Percentiles rank a stretch among this genome's conserved stretches.
Evolutionary conservation across 371 early-diverging fungal species (phyloP).

Genomic region (Mortierella sp.): DNA sequence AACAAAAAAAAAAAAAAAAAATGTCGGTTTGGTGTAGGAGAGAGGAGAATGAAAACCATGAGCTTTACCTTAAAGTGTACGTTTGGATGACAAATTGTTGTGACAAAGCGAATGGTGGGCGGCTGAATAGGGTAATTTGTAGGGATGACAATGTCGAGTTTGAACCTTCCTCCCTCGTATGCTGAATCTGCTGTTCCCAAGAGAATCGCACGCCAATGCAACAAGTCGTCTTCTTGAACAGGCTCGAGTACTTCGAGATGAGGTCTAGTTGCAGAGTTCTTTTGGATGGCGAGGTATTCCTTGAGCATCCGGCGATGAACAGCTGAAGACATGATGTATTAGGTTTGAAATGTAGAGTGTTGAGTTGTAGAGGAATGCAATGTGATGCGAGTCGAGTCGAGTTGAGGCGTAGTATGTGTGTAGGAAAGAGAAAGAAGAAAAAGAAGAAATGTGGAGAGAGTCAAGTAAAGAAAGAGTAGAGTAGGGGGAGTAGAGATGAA

Average conservation of each 20-base stretch:
- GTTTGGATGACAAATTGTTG: slow-evolving; percentile 87
- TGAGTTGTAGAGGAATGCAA: neutral
- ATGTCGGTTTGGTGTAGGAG: too few relatives aligned
- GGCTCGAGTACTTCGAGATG: slow-evolving; percentile 74
- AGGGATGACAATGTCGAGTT: slow-evolving; percentile 69
- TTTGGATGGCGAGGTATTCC: slow-evolving; percentile 70
- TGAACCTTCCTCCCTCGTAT: slow-evolving; percentile 83
- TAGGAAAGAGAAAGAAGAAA: neutral
- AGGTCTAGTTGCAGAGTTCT: slow-evolving; percentile 63
- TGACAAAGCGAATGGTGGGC: slow-evolving; percentile 78
- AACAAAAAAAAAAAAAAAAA: too few relatives aligned
- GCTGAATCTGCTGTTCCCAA: slow-evolving; percentile 86
- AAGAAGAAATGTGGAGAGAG: neutral
- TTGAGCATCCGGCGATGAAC: slow-evolving; percentile 74
- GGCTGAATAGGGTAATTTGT: slow-evolving; percentile 81
- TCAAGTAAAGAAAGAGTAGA: neutral
- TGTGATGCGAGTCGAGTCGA: neutral
- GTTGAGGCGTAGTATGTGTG: neutral
- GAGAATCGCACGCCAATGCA: slow-evolving; percentile 90
- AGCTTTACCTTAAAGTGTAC: slow-evolving; percentile 77
- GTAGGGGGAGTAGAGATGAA: neutral
- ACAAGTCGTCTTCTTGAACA: slow-evolving; percentile 81
- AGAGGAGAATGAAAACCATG: neutral
- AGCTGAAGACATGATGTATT: slow-evolving; percentile 47
- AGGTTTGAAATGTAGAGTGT: neutral